These are phyloP conservation scores for Brasilioporus rufonigricans DNA, from an alignment of 768 basidiomycete species.

Conservation along the genomic window DNA sequence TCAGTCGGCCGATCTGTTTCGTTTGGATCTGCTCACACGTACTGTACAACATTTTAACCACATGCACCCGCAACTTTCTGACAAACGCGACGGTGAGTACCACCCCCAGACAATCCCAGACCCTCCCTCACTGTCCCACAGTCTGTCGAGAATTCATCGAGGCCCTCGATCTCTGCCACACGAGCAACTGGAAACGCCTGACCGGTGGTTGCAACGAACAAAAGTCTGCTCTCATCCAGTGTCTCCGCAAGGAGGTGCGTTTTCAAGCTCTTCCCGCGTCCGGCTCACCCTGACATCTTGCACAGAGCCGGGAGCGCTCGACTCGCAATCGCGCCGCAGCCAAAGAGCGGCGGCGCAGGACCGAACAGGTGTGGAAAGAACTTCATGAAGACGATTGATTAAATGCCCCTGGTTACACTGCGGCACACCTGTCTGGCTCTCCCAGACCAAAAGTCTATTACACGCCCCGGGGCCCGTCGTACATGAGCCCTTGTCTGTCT, in stretches of 20 bases:
- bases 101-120: not conserved
- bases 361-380: slow-evolving; percentile 59
- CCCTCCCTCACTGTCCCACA: slow-evolving; percentile 27
- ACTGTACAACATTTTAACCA: slow-evolving; percentile 5
- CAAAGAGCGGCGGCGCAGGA: slow-evolving; percentile 53
- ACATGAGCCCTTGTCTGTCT: not conserved
- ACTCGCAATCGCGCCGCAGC: slow-evolving; percentile 57
- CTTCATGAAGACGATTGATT: slow-evolving; percentile 48
- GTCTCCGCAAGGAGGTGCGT: slow-evolving; percentile 68
- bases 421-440: not conserved
- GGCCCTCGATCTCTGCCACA: slow-evolving; percentile 71
- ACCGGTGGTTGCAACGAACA: slow-evolving; percentile 68
- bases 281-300: slow-evolving; percentile 1
- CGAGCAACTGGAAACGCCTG: slow-evolving; percentile 58
- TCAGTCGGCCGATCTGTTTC: not conserved
- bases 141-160: slow-evolving; percentile 77
- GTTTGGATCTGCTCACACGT: slow-evolving; percentile 1
- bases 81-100: slow-evolving; percentile 54
- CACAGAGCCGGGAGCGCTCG: slow-evolving; percentile 58
- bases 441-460: not conserved
- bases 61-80: slow-evolving; percentile 75
- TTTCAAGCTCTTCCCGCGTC: not conserved
- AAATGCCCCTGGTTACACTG: not conserved
- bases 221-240: slow-evolving; percentile 67
- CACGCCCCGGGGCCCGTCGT: not conserved